A percentile compares a stretch with the other conserved stretches of the same genome.
Conservation (phyloP, 2,329 filamentous ascomycete species). For the Tolypocladium paradoxum region DNA sequence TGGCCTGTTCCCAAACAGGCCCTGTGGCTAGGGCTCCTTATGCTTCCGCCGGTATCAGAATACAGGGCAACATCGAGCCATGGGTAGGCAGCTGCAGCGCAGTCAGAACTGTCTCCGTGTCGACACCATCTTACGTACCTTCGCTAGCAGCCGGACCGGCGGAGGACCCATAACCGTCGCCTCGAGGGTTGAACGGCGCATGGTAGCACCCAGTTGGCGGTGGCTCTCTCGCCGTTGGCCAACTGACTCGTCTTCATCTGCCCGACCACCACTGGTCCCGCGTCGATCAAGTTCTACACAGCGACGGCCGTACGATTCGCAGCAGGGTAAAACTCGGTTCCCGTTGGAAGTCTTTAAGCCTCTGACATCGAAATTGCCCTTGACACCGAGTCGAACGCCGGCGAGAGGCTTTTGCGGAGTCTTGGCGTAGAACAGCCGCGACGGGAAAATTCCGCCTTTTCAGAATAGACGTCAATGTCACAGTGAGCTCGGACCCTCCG, state of each 20-base stretch:
- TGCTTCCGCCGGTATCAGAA: conserved; percentile 33
- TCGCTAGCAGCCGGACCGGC: conserved; percentile 13
- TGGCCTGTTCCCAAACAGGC: conserved; percentile 35
- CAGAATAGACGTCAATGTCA: neutral
- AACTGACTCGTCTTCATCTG: conserved; percentile 36
- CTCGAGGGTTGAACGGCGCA: conserved; percentile 31
- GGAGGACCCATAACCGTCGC: conserved; percentile 31
- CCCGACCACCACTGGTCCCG: conserved; percentile 40
- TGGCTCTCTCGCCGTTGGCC: conserved; percentile 28
- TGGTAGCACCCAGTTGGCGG: conserved; percentile 31
- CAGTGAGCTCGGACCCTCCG: neutral
- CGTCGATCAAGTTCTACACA: conserved; percentile 46
- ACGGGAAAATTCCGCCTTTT: conserved; percentile 33
- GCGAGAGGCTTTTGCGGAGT: conserved; percentile 39
- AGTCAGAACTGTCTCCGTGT: neutral
- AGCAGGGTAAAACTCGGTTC: conserved; percentile 42
- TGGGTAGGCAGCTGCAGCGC: conserved; percentile 22
- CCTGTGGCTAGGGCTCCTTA: conserved; percentile 34
- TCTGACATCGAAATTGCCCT: conserved; percentile 47
- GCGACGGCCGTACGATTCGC: conserved; percentile 34
- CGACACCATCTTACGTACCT: neutral
- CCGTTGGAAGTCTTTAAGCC: conserved; percentile 43
- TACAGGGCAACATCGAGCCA: conserved; percentile 35
- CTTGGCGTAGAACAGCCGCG: conserved; percentile 42
- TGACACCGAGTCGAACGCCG: conserved; percentile 45